phyloP scores from a whole-genome alignment of 352 stramenopile species.

The Phytophthora hybrid region DNA sequence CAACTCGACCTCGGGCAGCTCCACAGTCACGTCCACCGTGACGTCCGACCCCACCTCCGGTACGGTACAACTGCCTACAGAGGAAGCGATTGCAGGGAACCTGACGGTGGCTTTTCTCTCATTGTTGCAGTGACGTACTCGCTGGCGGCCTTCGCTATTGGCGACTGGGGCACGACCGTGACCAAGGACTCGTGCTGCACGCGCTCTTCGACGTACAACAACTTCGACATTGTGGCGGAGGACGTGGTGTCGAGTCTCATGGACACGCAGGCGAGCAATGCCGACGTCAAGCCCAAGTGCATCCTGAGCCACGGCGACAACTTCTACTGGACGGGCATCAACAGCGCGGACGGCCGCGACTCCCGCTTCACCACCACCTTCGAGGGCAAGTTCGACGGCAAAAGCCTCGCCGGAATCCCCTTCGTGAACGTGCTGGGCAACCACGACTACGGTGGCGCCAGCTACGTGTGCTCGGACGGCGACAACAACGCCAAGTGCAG shows the following conservation, averaged over 20 bases:
- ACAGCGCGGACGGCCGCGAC: constrained; percentile 48
- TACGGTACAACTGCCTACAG: neutral
- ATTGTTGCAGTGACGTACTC: constrained; percentile 52
- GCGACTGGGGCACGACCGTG: constrained; percentile 77
- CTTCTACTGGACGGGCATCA: constrained; percentile 79
- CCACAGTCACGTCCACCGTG: constrained; percentile 28
- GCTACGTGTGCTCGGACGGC: constrained; percentile 59
- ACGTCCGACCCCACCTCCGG: constrained; percentile 43
- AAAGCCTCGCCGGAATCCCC: constrained; percentile 53
- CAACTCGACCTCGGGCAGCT: constrained; percentile 15
- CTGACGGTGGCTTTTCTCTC: constrained; percentile 15
- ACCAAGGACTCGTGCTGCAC: constrained; percentile 76
- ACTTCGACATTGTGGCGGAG: constrained; percentile 72
- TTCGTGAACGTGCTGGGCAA: constrained; percentile 77
- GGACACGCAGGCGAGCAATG: constrained; percentile 54
- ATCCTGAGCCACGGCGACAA: constrained; percentile 77
- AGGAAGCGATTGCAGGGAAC: neutral
- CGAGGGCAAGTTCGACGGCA: constrained; percentile 61
- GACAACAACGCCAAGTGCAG: constrained; percentile 44
- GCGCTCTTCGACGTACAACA: constrained; percentile 58
- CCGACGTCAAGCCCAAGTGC: constrained; percentile 58
- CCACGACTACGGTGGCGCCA: constrained; percentile 75
- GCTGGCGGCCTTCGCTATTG: constrained; percentile 71
- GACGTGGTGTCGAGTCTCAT: constrained; percentile 73
- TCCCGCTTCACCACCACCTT: constrained; percentile 70